phyloP scores from a whole-genome alignment of 306 rosid species.

The Gleditsia sinensis region DNA sequence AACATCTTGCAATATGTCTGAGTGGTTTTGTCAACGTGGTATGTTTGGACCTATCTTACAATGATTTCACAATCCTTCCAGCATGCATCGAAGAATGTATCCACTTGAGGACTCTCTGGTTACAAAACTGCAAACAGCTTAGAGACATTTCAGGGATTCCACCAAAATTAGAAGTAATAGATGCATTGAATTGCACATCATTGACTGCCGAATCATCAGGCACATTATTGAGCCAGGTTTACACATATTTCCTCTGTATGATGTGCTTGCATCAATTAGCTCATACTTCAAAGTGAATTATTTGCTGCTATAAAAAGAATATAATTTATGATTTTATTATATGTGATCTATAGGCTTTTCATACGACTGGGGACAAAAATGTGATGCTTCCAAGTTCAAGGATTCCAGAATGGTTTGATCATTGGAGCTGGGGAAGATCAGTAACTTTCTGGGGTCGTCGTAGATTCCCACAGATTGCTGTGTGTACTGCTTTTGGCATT shows the following conservation, averaged over 20 bases:
- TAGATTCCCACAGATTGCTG: background rate
- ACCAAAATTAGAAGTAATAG: background rate
- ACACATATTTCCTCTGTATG: background rate
- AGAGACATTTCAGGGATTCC: slow-evolving; percentile 10
- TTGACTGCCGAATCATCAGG: slow-evolving; percentile 26
- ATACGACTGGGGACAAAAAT: background rate
- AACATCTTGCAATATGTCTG: background rate
- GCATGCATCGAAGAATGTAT: slow-evolving; percentile 22
- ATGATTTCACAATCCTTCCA: background rate
- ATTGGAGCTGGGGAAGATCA: background rate
- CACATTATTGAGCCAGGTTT: slow-evolving; percentile 24
- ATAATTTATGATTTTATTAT: background rate
- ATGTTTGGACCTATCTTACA: slow-evolving; percentile 27
- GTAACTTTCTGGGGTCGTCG: background rate
- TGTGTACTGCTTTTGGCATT: slow-evolving; percentile 2
- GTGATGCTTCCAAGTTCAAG: slow-evolving; percentile 27
- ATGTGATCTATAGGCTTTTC: slow-evolving; percentile 12
- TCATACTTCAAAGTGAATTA: background rate
- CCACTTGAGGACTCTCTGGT: background rate
- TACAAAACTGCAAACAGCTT: slow-evolving; percentile 14
- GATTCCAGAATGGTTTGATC: slow-evolving; percentile 9
- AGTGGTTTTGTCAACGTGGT: slow-evolving; percentile 13
- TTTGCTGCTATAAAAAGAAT: background rate
- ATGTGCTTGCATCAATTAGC: background rate
- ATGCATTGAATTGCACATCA: slow-evolving; percentile 31